These are phyloP conservation scores for Populus simonii DNA, from an alignment of 345 rosid species.

Conservation along the genomic window DNA sequence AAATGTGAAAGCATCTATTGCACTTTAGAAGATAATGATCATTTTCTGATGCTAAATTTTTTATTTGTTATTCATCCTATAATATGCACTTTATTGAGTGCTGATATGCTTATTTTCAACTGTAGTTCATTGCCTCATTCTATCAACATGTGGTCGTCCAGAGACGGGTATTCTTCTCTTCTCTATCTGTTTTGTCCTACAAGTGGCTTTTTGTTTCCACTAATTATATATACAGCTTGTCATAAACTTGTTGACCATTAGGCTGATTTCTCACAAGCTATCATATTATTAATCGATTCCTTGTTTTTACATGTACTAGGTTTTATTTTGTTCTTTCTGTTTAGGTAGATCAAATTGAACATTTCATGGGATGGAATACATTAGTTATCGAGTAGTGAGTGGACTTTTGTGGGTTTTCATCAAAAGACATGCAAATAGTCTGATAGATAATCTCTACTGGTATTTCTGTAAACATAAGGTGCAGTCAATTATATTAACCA, in stretches of 20 bases:
- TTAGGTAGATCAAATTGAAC: neutral
- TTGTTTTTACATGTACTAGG: neutral
- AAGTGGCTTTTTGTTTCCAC: neutral
- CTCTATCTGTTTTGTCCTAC: constrained; percentile 5
- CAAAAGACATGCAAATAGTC: neutral
- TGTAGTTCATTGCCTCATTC: constrained; percentile 87
- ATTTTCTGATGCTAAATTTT: no score
- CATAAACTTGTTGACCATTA: neutral
- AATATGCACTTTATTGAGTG: constrained; percentile 1
- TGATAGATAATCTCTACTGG: no score
- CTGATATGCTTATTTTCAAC: constrained; percentile 10
- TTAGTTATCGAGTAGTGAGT: neutral
- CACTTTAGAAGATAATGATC: neutral
- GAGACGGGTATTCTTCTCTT: constrained; percentile 63
- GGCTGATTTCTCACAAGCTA: neutral
- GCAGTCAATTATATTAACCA: no score
- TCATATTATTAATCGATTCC: neutral
- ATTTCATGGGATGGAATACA: neutral
- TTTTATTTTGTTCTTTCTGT: neutral
- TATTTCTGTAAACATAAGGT: no score
- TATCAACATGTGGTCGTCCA: constrained; percentile 90
- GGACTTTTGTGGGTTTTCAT: neutral
- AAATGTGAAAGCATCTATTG: neutral
- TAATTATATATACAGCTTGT: neutral
- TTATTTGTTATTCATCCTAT: neutral